These are phyloP conservation scores for Endocalyx cinctus DNA, from an alignment of 2,329 filamentous ascomycete genomes.

Conservation along the genomic window DNA sequence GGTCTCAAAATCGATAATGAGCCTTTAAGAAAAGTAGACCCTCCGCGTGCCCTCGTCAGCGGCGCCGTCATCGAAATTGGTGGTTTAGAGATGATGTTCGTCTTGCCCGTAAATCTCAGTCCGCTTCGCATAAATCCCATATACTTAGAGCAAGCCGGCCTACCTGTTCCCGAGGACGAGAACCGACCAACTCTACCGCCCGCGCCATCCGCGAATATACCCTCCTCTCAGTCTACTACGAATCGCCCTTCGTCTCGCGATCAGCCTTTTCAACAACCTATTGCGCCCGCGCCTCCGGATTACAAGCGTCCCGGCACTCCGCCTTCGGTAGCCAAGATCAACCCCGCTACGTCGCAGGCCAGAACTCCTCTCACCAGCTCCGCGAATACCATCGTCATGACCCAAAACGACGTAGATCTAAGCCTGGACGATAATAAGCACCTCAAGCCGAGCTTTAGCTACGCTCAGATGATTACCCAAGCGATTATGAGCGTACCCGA, in stretches of 20 bases:
- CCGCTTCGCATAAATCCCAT: slow-evolving; percentile 63
- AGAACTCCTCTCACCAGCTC: slow-evolving; percentile 36
- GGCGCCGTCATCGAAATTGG: slow-evolving; percentile 90
- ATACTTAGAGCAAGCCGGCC: slow-evolving; percentile 65
- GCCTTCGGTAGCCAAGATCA: slow-evolving; percentile 40
- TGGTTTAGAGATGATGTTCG: slow-evolving; percentile 97
- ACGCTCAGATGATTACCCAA: slow-evolving; percentile 94
- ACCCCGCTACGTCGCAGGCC: slow-evolving; percentile 24
- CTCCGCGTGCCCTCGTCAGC: slow-evolving; percentile 65
- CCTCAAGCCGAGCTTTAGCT: slow-evolving; percentile 93
- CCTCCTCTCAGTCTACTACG: slow-evolving; percentile 16
- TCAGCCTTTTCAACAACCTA: slow-evolving; percentile 38
- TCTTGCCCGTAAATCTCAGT: slow-evolving; percentile 70
- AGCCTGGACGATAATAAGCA: slow-evolving; percentile 81
- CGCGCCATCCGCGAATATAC: slow-evolving; percentile 20
- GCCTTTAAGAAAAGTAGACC: slow-evolving; percentile 60
- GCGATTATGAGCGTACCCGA: slow-evolving; percentile 84
- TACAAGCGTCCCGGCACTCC: slow-evolving; percentile 60
- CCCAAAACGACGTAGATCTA: slow-evolving; percentile 62
- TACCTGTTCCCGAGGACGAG: slow-evolving; percentile 20
- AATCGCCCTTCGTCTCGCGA: slow-evolving; percentile 19
- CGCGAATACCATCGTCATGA: slow-evolving; percentile 40
- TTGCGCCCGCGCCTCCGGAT: slow-evolving; percentile 57
- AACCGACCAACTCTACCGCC: slow-evolving; percentile 23
- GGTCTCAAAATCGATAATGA: slow-evolving; percentile 79